Conservation (phyloP, 2,329 filamentous ascomycete species). For the Aureobasidium sp. region DNA sequence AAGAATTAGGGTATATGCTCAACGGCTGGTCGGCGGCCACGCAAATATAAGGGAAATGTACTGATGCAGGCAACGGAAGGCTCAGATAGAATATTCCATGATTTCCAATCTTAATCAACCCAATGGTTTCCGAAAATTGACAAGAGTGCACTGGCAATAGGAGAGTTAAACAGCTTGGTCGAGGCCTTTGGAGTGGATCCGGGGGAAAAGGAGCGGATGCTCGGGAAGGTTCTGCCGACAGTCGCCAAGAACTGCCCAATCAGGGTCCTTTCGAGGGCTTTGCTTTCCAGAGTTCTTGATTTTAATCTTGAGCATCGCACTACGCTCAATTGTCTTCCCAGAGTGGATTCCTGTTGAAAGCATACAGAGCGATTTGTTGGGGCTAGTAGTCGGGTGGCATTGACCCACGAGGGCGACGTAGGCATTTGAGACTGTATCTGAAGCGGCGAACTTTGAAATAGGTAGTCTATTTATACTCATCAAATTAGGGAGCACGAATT, state of each 20-base stretch:
- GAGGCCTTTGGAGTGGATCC: neutral
- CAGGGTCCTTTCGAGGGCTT: neutral
- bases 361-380: neutral
- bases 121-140: neutral
- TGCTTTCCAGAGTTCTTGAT: neutral
- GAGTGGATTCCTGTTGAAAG: neutral
- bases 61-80: neutral
- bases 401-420: neutral
- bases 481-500: conserved; percentile 2
- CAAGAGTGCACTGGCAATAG: conserved; percentile 4
- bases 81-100: neutral
- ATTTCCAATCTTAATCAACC: neutral
- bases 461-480: conserved; percentile 2
- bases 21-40: neutral
- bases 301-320: neutral
- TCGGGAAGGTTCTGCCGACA: conserved; percentile 6
- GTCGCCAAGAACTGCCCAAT: neutral
- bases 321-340: neutral
- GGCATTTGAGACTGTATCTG: neutral
- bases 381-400: neutral
- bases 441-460: neutral
- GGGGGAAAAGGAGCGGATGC: conserved; percentile 6
- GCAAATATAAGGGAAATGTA: neutral
- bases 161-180: neutral
- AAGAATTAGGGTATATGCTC: conserved; percentile 5